Evolutionary conservation across 2,329 filamentous ascomycete species (phyloP), one percentile per base, ranked within the genome.

Genomic region (Verticillium alfalfae): DNA sequence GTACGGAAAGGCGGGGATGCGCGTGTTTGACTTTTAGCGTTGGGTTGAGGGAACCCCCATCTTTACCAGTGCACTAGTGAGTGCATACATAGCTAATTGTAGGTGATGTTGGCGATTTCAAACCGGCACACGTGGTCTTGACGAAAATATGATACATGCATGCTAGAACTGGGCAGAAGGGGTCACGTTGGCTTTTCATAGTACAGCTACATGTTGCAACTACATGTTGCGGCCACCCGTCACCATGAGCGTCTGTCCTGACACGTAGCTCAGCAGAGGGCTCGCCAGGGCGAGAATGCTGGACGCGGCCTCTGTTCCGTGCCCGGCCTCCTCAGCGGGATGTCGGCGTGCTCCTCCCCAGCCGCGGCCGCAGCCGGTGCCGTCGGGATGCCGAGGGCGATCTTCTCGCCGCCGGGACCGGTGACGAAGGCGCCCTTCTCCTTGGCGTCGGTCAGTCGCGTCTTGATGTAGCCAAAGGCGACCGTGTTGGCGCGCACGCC

Each of bases 231-330:
- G 80, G 2, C 92, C 92, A 15, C 92, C 92, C 5, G 91, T 95
- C 59, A 95, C 91, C 78, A 88, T 91, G 67, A 96, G 90, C 0
- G 91, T 94, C 83, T 96, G 92, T 0, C 93, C 92, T 65, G 84
- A 89, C 4, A 96, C 91, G 78, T 96, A 96, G 49, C 88, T 88
- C 70, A 95, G 92, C 70, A 93, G 74, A 34, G 93, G 92, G 71
- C 91, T 94, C 2, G 88, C 90, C 34, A 95, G 87, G 7, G 89
- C 92, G 72, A 96, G 71, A 59, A 96, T 86, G 41, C 87, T 86
- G 63, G 86, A 86, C 34, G 92, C 93, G 12, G 92, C 93, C 79
- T 96, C 93, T 3, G 88, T 89, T 0, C 87, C 26, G 86, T 89
- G 1, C 92, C 93, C 0, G 91, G 85, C 69, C 93, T 83, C 55